These are phyloP conservation scores for Fomitopsis serialis DNA, from an alignment of 768 basidiomycete species.

Conservation along the genomic window DNA sequence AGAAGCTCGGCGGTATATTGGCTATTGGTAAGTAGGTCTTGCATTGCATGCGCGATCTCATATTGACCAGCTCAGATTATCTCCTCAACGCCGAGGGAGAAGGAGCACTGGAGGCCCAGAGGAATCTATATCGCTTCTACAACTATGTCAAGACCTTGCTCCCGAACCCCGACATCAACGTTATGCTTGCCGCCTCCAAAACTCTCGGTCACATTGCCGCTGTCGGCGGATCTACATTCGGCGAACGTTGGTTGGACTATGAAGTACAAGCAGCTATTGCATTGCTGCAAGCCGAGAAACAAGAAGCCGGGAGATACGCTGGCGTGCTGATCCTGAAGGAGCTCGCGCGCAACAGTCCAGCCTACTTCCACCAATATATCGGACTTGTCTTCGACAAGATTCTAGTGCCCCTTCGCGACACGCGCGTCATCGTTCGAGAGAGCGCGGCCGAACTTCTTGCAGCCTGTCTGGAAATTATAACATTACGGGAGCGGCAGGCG, in stretches of 20 bases:
- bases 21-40: slow-evolving; percentile 66
- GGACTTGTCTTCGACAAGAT: slow-evolving; percentile 89
- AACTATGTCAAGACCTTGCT: slow-evolving; percentile 93
- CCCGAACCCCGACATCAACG: slow-evolving; percentile 83
- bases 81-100: slow-evolving; percentile 74
- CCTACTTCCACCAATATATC: slow-evolving; percentile 85
- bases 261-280: slow-evolving; percentile 85
- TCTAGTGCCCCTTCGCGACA: slow-evolving; percentile 83
- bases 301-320: slow-evolving; percentile 84
- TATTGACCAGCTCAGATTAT: slow-evolving; percentile 43
- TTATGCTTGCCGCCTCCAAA: slow-evolving; percentile 94
- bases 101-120: slow-evolving; percentile 75
- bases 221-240: slow-evolving; percentile 77
- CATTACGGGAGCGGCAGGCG: slow-evolving; percentile 61
- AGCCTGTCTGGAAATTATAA: slow-evolving; percentile 85
- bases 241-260: slow-evolving; percentile 84
- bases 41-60: background rate
- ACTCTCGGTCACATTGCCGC: slow-evolving; percentile 84
- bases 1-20: slow-evolving; percentile 81
- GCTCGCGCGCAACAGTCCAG: slow-evolving; percentile 83
- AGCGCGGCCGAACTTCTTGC: slow-evolving; percentile 92
- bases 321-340: slow-evolving; percentile 94
- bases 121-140: slow-evolving; percentile 80
- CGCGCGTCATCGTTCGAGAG: slow-evolving; percentile 86
- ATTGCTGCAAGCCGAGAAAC: slow-evolving; percentile 65